These are phyloP conservation scores for Globisporangium cylindrosporum DNA, from an alignment of 352 stramenopile species.

Conservation along the genomic window DNA sequence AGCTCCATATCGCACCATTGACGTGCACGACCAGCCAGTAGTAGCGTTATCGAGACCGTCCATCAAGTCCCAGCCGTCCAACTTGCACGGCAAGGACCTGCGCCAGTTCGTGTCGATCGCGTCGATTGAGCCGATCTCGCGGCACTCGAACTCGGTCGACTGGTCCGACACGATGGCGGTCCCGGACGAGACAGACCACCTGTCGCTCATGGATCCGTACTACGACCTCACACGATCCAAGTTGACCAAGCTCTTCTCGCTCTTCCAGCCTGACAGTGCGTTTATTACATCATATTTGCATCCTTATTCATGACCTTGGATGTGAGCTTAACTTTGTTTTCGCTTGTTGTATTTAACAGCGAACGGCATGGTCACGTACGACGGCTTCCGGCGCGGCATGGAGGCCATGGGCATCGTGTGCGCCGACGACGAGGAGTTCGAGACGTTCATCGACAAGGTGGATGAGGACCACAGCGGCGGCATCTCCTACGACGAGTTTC, in stretches of 20 bases:
- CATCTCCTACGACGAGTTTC: slow-evolving; percentile 85
- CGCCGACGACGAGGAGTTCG: slow-evolving; percentile 60
- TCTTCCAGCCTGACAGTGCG: slow-evolving; percentile 60
- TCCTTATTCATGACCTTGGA: not conserved
- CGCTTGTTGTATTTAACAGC: not conserved
- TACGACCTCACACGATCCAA: slow-evolving; percentile 81
- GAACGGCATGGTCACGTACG: slow-evolving; percentile 68
- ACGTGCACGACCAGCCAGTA: slow-evolving; percentile 3
- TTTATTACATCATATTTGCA: not conserved
- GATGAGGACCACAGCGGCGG: slow-evolving; percentile 80
- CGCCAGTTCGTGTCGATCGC: slow-evolving; percentile 57
- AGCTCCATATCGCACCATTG: slow-evolving; percentile 5
- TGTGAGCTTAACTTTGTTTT: not conserved
- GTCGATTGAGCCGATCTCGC: slow-evolving; percentile 32
- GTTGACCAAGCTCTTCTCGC: slow-evolving; percentile 63
- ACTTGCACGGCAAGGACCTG: slow-evolving; percentile 65
- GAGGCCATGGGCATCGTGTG: slow-evolving; percentile 76
- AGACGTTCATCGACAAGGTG: slow-evolving; percentile 68
- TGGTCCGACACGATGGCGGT: slow-evolving; percentile 58
- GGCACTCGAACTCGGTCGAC: slow-evolving; percentile 52
- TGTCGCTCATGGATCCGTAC: slow-evolving; percentile 80
- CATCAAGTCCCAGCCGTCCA: slow-evolving; percentile 19
- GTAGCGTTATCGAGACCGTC: not conserved
- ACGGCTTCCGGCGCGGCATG: slow-evolving; percentile 66
- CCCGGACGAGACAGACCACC: slow-evolving; percentile 44